Conservation (phyloP, 2,329 filamentous ascomycete genomes). For the Botrytis paeoniae region DNA sequence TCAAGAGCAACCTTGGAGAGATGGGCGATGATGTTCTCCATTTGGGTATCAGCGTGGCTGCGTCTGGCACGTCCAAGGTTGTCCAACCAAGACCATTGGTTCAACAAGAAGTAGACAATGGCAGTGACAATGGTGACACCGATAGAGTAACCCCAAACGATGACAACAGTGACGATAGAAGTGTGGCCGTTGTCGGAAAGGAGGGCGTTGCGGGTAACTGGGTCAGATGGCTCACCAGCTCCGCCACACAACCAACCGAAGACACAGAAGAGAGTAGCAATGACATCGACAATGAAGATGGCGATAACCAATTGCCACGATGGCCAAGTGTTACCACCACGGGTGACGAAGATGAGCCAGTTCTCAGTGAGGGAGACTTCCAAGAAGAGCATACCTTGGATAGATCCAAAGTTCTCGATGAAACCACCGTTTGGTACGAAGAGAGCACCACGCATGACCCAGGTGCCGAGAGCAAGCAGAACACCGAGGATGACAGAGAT, state of each 20-base stretch:
- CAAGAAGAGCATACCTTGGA: slow-evolving; percentile 73
- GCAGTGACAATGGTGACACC: slow-evolving; percentile 63
- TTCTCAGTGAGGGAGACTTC: slow-evolving; percentile 72
- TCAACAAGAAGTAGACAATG: slow-evolving; percentile 62
- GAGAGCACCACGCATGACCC: slow-evolving; percentile 68
- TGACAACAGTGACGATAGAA: slow-evolving; percentile 58
- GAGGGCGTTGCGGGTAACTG: slow-evolving; percentile 39
- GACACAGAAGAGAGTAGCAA: slow-evolving; percentile 70
- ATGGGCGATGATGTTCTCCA: slow-evolving; percentile 64
- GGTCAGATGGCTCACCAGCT: slow-evolving; percentile 39
- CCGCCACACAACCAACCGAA: slow-evolving; percentile 70
- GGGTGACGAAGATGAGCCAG: slow-evolving; percentile 77
- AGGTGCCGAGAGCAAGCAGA: slow-evolving; percentile 67
- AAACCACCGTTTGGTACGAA: slow-evolving; percentile 69
- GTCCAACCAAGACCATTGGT: slow-evolving; percentile 56
- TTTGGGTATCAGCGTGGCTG: slow-evolving; percentile 57
- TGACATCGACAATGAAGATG: slow-evolving; percentile 67
- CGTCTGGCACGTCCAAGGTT: slow-evolving; percentile 63
- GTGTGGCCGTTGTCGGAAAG: slow-evolving; percentile 44
- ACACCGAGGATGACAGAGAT: slow-evolving; percentile 67
- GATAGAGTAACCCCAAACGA: slow-evolving; percentile 65
- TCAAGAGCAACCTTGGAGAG: slow-evolving; percentile 62
- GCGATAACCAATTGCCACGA: slow-evolving; percentile 71
- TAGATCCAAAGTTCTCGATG: slow-evolving; percentile 70
- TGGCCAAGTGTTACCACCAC: slow-evolving; percentile 68